Evolutionary conservation across 768 basidiomycete species (phyloP), one percentile per base, ranked within the genome.

Genomic region (Pisolithus albus): DNA sequence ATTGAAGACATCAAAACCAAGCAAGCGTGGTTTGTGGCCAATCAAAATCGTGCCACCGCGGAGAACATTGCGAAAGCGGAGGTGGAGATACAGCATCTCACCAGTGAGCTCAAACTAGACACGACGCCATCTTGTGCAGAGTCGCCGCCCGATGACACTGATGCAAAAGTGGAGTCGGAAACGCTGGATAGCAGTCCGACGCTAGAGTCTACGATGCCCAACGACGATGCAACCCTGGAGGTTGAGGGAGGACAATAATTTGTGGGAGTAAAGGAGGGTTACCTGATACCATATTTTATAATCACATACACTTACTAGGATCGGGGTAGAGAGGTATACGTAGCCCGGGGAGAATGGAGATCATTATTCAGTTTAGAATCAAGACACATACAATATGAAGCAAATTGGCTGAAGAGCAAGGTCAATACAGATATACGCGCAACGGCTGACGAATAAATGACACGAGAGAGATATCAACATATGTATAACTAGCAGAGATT

Each of bases 21-120:
- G 79, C 93, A 93, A 73, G 77, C 84, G 21, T 98, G 93, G 92
- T 96, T 83, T 62, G 83, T 87, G 66, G 94, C 89, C 30, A 98
- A 98, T 71, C 92, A 94, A 69, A 80, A 79, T 24, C 82, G 81
- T 21, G 80, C 79, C 56, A 92, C 90, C 2, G 78, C 80, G 5
- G 88, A 89, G 62, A 88, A 89, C 59, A 72, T 92, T 47, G 80
- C 83, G 37, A 87, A 87, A 70, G 91, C 86, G 11, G 86, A 92
- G 65, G 78, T 76, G 13, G 80, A 86, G 56, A 88, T 92, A 63
- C 71, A 77, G 58, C 80, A 80, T 47, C 74, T 91, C 50, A 75
- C 69, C 37, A 71, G 61, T 37, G 62, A 65, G n/a, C 51, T 59
- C 50, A 78, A 79, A 60, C 61, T 69, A 41, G 64, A 66, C 43